These are phyloP conservation scores for Cordia subcordata DNA, from an alignment of 257 asterid genomes.

Conservation along the genomic window DNA sequence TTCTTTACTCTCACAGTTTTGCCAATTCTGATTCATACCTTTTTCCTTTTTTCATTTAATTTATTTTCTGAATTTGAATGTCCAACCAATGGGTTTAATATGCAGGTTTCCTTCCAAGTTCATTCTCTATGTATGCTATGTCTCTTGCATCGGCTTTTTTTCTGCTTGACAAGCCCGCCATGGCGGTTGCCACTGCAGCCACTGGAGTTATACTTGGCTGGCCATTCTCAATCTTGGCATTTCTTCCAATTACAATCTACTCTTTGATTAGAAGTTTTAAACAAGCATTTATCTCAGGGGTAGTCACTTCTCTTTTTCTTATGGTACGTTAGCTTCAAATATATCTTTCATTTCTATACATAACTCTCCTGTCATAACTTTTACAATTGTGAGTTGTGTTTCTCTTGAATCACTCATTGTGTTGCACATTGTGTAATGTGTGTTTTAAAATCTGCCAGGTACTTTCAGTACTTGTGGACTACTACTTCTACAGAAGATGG, in stretches of 20 bases:
- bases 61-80: slow-evolving; percentile 9
- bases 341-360: background rate
- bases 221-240: slow-evolving; percentile 95
- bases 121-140: slow-evolving; percentile 94
- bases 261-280: slow-evolving; percentile 60
- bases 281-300: slow-evolving; percentile 62
- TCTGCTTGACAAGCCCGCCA: slow-evolving; percentile 81
- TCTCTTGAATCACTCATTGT: slow-evolving; percentile 6
- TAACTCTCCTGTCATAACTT: slow-evolving; percentile 8
- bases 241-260: slow-evolving; percentile 85
- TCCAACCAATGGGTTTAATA: slow-evolving; percentile 12
- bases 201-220: slow-evolving; percentile 93
- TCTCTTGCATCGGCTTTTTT: slow-evolving; percentile 89
- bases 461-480: slow-evolving; percentile 67
- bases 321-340: slow-evolving; percentile 48
- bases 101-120: slow-evolving; percentile 96
- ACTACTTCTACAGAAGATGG: slow-evolving; percentile 77
- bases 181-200: slow-evolving; percentile 84
- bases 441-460: slow-evolving; percentile 43
- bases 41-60: background rate
- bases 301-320: slow-evolving; percentile 48
- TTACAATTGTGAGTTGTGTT: background rate
- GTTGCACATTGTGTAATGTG: slow-evolving; percentile 14
- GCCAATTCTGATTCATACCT: slow-evolving; percentile 4
- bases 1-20: background rate